Percentiles rank a stretch among this genome's conserved stretches.
Evolutionary conservation across 306 rosid genomes (phyloP).

Genomic region (Citrullus colocynthis): DNA sequence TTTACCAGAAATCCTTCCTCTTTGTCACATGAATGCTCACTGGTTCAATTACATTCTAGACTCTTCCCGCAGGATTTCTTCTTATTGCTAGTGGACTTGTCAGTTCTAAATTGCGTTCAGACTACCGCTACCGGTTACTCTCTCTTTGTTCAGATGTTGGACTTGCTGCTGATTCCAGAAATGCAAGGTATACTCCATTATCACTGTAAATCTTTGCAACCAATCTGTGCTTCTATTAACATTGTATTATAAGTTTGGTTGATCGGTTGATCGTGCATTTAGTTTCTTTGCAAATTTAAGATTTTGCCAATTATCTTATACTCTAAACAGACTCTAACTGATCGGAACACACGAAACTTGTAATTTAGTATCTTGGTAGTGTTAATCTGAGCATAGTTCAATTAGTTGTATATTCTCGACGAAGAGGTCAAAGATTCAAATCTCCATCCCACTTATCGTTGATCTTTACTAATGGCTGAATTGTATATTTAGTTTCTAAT

Average conservation of each 20-base stretch:
- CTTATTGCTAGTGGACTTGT: constrained; percentile 65
- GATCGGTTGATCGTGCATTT: not conserved
- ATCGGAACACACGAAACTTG: not conserved
- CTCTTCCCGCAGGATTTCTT: constrained; percentile 96
- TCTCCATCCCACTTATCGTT: no score
- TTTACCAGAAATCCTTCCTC: constrained; percentile 12
- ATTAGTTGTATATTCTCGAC: not conserved
- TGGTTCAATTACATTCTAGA: constrained; percentile 82
- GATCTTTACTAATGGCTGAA: no score
- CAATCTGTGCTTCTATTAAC: not conserved
- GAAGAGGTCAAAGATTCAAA: no score
- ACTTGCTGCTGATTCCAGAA: constrained; percentile 93
- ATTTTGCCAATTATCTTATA: not conserved
- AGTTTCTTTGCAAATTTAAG: not conserved
- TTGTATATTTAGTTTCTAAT: not conserved
- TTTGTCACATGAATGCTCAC: constrained; percentile 51
- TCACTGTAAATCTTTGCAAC: constrained; percentile 5
- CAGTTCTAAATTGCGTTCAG: constrained; percentile 59
- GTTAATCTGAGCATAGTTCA: not conserved
- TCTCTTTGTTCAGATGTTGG: constrained; percentile 96
- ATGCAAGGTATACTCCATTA: constrained; percentile 58
- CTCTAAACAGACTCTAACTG: not conserved
- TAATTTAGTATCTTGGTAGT: not conserved
- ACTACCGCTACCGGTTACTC: constrained; percentile 80
- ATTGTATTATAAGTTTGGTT: not conserved